Evolutionary conservation across 805 yeast species (phyloP).

Genomic region (Candida germanica): DNA sequence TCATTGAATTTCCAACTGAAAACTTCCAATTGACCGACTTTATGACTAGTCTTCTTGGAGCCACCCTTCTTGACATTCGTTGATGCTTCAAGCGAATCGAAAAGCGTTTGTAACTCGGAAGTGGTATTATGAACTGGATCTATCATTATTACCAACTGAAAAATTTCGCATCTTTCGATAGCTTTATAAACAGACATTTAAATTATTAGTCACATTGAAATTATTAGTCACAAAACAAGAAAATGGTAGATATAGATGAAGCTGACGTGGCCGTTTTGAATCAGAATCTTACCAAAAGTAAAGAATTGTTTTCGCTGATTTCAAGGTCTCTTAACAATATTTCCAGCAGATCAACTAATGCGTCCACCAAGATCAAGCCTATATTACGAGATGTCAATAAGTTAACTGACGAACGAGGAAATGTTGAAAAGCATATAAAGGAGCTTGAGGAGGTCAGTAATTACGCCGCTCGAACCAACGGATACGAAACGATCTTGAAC

Average conservation of each 20-base stretch:
- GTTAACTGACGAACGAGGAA: slow-evolving; percentile 51
- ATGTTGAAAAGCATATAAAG: slow-evolving; percentile 55
- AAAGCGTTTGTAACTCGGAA: slow-evolving; percentile 17
- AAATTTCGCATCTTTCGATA: background rate
- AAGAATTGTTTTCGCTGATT: slow-evolving; percentile 53
- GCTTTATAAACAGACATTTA: too few relatives aligned
- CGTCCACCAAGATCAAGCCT: slow-evolving; percentile 68
- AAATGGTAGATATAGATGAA: slow-evolving; percentile 58
- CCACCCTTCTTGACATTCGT: slow-evolving; percentile 20
- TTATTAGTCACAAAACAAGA: background rate
- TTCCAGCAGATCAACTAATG: slow-evolving; percentile 49
- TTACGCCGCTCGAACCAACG: slow-evolving; percentile 44
- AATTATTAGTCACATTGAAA: too few relatives aligned
- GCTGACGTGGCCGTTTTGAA: slow-evolving; percentile 82
- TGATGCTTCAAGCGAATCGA: slow-evolving; percentile 18
- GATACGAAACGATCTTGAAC: slow-evolving; percentile 35
- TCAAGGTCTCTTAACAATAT: slow-evolving; percentile 53
- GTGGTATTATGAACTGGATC: slow-evolving; percentile 11
- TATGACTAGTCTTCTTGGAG: slow-evolving; percentile 13
- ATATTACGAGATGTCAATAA: slow-evolving; percentile 60
- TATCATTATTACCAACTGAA: background rate
- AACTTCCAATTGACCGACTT: slow-evolving; percentile 5
- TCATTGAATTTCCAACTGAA: slow-evolving; percentile 81
- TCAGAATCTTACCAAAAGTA: slow-evolving; percentile 63
- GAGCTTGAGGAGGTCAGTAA: slow-evolving; percentile 50